Base-by-base conservation (phyloP, 192 early-diverging fungal species). In the Piromyces finnis region DNA sequence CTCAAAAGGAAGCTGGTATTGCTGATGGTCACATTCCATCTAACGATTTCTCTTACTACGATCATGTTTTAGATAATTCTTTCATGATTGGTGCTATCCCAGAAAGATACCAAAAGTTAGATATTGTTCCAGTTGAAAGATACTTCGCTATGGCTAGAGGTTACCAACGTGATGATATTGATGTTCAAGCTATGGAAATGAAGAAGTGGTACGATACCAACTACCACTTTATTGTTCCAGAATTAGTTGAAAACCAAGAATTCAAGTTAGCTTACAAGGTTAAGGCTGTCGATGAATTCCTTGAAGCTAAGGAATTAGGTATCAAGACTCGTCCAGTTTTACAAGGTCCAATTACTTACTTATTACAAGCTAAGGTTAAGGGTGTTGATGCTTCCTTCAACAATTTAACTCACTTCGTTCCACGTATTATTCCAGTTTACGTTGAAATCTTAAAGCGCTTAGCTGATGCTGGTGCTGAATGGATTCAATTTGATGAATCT, bases 181-280 rank as follows among this genome's bases (percentile, higher is more conserved):
- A 98, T 82, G 93, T 99, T 35, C 93, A 93, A 79, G 95, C 96
- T 79, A 92, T 95, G 84, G 96, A 98, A 87, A 99, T 99, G 97
- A 96, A 96, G 91, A 99, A 99, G 88, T 99, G 94, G 95, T 99
- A 98, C 85, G 96, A 98, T 86, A 97, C 97, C 82, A 99, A 99
- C 93, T 99, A 94, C 88, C 90, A 94, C 82, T 89, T 84, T 81
- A 95, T 96, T 80, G 96, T 97, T 32, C 95, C 96, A 29, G 94
- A 95, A 86, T 92, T 98, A 80, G 87, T 90, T 78, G 87, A 90
- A 80, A 83, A 88, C 84, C 93, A 94, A 81, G 83, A 87, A 51
- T 97, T 98, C 85, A 84, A 84, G 26, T 87, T 97, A 80, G 83
- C 86, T 79, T 81, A 85, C 51, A 86, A 86, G 80, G 81, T 85